Evolutionary conservation across 768 basidiomycete genomes (phyloP).

Genomic region (Amanita inopinata): DNA sequence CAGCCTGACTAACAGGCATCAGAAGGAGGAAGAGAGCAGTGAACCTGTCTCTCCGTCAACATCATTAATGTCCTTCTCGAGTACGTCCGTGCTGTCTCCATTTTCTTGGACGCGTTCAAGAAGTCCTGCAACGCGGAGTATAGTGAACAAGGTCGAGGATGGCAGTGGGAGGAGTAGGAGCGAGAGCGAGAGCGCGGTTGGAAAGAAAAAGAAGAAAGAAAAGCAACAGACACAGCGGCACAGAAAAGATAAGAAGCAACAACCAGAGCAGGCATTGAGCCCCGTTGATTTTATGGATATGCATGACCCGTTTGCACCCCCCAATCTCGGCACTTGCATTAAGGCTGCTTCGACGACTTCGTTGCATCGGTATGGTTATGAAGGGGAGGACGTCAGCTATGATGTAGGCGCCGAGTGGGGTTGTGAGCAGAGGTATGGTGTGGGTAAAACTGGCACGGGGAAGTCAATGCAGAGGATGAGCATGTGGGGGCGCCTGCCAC

Average conservation of each 20-base stretch:
- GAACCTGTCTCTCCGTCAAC: background rate
- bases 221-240: background rate
- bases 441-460: background rate
- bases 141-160: too few relatives aligned
- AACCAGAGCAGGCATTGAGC: background rate
- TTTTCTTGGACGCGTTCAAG: background rate
- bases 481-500: slow-evolving; percentile 18
- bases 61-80: background rate
- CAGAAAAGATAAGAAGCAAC: background rate
- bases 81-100: background rate
- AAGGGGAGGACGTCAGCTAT: too few relatives aligned
- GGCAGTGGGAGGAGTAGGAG: background rate
- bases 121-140: background rate
- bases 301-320: slow-evolving; percentile 23
- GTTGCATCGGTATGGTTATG: background rate
- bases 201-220: background rate
- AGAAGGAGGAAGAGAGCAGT: background rate
- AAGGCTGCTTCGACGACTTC: background rate
- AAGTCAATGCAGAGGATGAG: slow-evolving; percentile 15
- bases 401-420: background rate
- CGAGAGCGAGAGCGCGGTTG: background rate
- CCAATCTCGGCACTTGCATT: slow-evolving; percentile 10
- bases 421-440: background rate
- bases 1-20: background rate
- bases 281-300: slow-evolving; percentile 22